phyloP scores from a whole-genome alignment of 2,329 filamentous ascomycete species.

The Passalora sequoiae region DNA sequence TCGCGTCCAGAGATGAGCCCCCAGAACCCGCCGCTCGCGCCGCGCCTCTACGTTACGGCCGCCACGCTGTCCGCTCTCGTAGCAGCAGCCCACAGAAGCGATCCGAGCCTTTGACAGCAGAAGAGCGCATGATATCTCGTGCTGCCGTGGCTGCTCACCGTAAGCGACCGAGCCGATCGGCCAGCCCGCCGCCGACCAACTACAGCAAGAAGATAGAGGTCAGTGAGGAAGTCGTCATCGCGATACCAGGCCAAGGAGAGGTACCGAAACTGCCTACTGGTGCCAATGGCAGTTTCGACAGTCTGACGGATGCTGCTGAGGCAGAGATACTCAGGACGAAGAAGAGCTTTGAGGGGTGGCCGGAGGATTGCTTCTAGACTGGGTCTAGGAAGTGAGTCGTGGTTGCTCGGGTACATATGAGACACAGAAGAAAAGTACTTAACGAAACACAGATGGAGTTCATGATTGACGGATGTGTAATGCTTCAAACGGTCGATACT shows the following conservation, averaged over 20 bases:
- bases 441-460: constrained; percentile 5
- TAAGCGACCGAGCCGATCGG: constrained; percentile 15
- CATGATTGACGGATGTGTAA: constrained; percentile 7
- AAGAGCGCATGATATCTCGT: constrained; percentile 22
- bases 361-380: background rate
- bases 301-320: constrained; percentile 7
- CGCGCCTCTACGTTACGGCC: constrained; percentile 27
- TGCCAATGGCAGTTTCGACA: constrained; percentile 15
- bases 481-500: background rate
- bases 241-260: constrained; percentile 22
- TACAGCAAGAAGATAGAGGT: constrained; percentile 18
- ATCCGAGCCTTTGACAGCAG: constrained; percentile 14
- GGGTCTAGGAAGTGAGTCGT: background rate
- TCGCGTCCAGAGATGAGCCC: constrained; percentile 25
- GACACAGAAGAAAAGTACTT: constrained; percentile 8
- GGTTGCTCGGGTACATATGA: background rate
- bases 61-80: constrained; percentile 19
- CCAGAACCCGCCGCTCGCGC: constrained; percentile 27
- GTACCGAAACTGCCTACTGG: constrained; percentile 18
- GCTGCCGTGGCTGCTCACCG: constrained; percentile 22
- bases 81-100: constrained; percentile 27
- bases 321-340: constrained; percentile 4
- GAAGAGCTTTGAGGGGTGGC: background rate
- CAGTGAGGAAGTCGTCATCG: constrained; percentile 17
- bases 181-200: constrained; percentile 19